Evolutionary conservation across 768 basidiomycete genomes (phyloP).

Genomic region (Chalciporus sphaerocephalus): DNA sequence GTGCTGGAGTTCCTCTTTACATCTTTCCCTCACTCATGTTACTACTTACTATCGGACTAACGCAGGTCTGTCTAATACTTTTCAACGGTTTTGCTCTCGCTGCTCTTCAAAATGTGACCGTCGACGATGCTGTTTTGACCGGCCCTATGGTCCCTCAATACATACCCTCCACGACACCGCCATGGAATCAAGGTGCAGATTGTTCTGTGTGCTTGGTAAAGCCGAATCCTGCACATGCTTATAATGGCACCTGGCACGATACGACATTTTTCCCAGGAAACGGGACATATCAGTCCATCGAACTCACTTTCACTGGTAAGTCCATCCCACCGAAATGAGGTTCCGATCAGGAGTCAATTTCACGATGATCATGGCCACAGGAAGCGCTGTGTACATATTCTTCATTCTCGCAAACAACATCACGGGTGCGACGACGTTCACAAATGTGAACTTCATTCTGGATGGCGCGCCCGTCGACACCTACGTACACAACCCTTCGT

Average conservation of each 20-base stretch:
- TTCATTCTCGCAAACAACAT: slow-evolving; percentile 15
- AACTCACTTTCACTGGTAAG: slow-evolving; percentile 13
- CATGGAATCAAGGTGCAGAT: slow-evolving; percentile 9
- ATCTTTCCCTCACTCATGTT: slow-evolving; percentile 7
- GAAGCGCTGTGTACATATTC: slow-evolving; percentile 16
- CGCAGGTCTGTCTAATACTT: not conserved
- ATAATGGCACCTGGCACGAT: slow-evolving; percentile 20
- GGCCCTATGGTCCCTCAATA: slow-evolving; percentile 8
- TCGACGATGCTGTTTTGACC: slow-evolving; percentile 13
- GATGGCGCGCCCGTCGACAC: not conserved
- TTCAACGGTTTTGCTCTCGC: slow-evolving; percentile 1
- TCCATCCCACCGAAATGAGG: too few relatives aligned
- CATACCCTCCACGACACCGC: slow-evolving; percentile 2
- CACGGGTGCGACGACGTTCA: not conserved
- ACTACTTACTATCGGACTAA: not conserved
- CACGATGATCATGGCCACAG: too few relatives aligned
- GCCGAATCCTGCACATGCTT: slow-evolving; percentile 1
- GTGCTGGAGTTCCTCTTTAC: too few relatives aligned
- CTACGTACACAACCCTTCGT: slow-evolving; percentile 2
- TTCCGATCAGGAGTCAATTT: too few relatives aligned
- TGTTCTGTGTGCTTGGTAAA: not conserved
- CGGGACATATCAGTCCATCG: not conserved
- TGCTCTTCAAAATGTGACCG: slow-evolving; percentile 9
- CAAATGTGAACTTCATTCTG: slow-evolving; percentile 6
- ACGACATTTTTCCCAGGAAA: not conserved